Percentiles rank a stretch among this genome's conserved stretches.
Conservation (phyloP, 495 filamentous ascomycete species). For the Clavariopsis aquatica region DNA sequence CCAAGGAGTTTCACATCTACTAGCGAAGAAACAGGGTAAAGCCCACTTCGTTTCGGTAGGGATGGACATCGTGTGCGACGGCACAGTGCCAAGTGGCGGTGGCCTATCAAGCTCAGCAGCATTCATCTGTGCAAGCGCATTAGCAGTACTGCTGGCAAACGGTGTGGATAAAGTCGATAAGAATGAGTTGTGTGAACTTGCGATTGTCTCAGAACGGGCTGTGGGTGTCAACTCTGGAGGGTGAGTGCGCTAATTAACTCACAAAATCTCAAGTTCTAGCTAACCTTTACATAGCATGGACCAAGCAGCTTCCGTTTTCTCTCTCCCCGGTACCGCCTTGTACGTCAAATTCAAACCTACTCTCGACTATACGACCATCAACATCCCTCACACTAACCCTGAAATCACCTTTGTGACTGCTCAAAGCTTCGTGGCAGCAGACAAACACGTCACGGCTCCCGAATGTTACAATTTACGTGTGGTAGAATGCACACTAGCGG, state of each 20-base stretch:
- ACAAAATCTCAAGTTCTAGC: not conserved
- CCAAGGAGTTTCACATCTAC: constrained; percentile 73
- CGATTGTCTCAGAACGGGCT: constrained; percentile 89
- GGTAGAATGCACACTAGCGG: constrained; percentile 89
- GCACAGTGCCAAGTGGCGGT: constrained; percentile 86
- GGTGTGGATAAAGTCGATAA: constrained; percentile 79
- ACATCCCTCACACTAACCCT: constrained; percentile 80
- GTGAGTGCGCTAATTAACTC: constrained; percentile 52
- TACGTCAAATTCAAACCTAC: constrained; percentile 86
- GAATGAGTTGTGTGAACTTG: constrained; percentile 82
- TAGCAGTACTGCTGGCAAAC: constrained; percentile 86
- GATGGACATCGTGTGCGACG: constrained; percentile 88
- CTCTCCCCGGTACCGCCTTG: constrained; percentile 76
- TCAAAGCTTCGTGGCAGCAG: constrained; percentile 87
- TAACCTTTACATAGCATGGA: constrained; percentile 67
- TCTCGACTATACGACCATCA: constrained; percentile 72
- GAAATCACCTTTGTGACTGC: constrained; percentile 91
- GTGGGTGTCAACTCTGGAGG: constrained; percentile 97
- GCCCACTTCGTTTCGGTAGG: constrained; percentile 62
- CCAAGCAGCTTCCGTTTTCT: constrained; percentile 95
- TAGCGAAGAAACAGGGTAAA: constrained; percentile 62
- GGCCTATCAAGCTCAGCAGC: constrained; percentile 93
- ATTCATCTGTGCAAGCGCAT: constrained; percentile 85
- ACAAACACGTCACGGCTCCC: constrained; percentile 91
- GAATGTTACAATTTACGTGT: constrained; percentile 96